Percentiles rank a stretch among this genome's conserved stretches.
Evolutionary conservation across 2,329 filamentous ascomycete species (phyloP).

Genomic region (Microthyrium microscopicum): DNA sequence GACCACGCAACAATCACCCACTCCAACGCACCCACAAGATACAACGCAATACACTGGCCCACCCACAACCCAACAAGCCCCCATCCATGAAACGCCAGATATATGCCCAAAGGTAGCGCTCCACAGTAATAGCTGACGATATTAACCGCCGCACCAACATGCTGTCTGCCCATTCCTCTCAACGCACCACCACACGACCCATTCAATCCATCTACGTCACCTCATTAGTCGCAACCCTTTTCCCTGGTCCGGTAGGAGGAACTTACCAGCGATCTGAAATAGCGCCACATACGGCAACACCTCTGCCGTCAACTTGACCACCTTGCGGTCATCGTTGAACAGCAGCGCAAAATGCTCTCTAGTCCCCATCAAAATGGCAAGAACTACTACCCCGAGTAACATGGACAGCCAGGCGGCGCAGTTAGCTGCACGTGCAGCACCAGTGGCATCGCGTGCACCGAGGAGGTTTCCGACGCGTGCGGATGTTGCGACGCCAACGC

Average conservation of each 20-base stretch:
- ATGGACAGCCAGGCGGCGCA: constrained; percentile 58
- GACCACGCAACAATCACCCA: constrained; percentile 67
- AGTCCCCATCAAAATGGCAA: constrained; percentile 52
- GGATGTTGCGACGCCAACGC: constrained; percentile 66
- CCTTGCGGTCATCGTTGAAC: constrained; percentile 62
- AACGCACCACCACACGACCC: constrained; percentile 69
- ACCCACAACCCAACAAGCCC: constrained; percentile 67
- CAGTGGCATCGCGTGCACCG: constrained; percentile 47
- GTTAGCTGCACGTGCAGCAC: constrained; percentile 57
- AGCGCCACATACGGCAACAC: constrained; percentile 77
- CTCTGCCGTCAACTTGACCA: constrained; percentile 54
- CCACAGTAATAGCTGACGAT: constrained; percentile 70
- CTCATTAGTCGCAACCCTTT: too few relatives aligned
- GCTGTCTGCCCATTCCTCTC: constrained; percentile 72
- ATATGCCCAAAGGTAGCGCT: constrained; percentile 66
- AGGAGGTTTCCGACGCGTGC: constrained; percentile 66
- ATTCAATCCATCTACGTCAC: constrained; percentile 62
- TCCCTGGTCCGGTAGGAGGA: too few relatives aligned
- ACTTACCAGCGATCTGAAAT: constrained; percentile 87
- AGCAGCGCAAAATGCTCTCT: constrained; percentile 59
- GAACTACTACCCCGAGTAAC: constrained; percentile 48
- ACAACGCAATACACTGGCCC: constrained; percentile 56
- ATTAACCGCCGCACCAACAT: constrained; percentile 70
- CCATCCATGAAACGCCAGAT: constrained; percentile 74
- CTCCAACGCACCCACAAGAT: constrained; percentile 60